phyloP scores from a whole-genome alignment of 306 rosid genomes.

The Mucuna pruriens region DNA sequence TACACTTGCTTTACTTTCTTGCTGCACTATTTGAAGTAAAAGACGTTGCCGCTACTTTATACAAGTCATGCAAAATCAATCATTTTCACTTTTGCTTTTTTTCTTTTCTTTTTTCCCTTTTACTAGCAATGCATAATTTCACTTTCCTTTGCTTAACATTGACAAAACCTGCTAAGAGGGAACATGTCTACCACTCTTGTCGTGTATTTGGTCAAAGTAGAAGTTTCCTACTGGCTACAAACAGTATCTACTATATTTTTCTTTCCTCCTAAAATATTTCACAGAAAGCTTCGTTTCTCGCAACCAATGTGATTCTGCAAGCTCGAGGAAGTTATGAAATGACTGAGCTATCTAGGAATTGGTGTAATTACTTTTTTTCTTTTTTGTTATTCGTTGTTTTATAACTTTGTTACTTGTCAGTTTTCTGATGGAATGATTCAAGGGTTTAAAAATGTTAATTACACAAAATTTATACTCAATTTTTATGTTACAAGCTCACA shows the following conservation, averaged over 20 bases:
- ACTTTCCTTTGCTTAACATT: slow-evolving; percentile 26
- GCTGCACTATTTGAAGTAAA: slow-evolving; percentile 3
- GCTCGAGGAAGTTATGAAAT: background rate
- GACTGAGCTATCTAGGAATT: background rate
- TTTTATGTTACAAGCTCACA: background rate
- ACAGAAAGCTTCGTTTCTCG: background rate
- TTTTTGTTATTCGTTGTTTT: background rate
- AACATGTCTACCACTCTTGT: slow-evolving; percentile 40
- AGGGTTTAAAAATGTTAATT: background rate
- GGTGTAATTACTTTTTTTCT: no score
- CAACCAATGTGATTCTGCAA: background rate
- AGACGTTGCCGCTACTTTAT: slow-evolving; percentile 24
- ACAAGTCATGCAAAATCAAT: slow-evolving; percentile 30
- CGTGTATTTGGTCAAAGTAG: slow-evolving; percentile 38
- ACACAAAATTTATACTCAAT: background rate
- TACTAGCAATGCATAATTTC: slow-evolving; percentile 13
- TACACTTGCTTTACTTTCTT: background rate
- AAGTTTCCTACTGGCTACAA: slow-evolving; percentile 25
- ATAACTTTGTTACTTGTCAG: background rate
- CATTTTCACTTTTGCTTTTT: slow-evolving; percentile 38
- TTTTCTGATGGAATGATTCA: background rate
- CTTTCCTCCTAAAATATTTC: background rate
- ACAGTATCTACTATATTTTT: background rate
- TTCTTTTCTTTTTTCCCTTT: background rate
- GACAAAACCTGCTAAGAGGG: slow-evolving; percentile 31